Percentiles rank a stretch among this genome's conserved stretches.
Conservation (phyloP, 1,284 basidiomycete species). For the Golubevia sp. region DNA sequence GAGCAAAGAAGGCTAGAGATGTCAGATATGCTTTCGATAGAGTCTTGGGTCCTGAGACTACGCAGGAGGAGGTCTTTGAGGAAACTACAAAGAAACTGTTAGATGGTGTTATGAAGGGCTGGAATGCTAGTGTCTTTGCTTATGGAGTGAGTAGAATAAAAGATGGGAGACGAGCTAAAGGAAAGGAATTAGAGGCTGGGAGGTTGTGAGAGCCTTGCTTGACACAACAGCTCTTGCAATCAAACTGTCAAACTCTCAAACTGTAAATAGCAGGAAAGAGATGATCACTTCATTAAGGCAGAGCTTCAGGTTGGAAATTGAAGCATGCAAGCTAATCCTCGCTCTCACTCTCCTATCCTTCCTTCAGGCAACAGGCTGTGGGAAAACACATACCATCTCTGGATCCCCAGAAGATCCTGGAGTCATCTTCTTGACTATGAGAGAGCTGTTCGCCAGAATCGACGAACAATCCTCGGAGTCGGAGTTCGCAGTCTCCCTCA, state of each 20-base stretch:
- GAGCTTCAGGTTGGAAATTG: no score
- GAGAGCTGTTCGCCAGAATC: slow-evolving; percentile 54
- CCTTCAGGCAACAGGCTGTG: slow-evolving; percentile 51
- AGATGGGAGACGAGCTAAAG: no score
- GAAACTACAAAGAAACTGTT: slow-evolving; percentile 53
- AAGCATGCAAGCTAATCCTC: no score
- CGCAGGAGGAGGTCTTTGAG: slow-evolving; percentile 47
- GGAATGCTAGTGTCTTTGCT: slow-evolving; percentile 59
- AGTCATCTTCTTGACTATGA: slow-evolving; percentile 60
- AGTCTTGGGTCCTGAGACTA: slow-evolving; percentile 44
- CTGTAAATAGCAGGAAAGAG: no score
- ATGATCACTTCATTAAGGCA: no score
- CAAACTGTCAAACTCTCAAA: no score
- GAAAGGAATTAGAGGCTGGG: no score
- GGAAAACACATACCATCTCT: slow-evolving; percentile 61
- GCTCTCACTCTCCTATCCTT: background rate
- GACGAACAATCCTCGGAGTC: slow-evolving; percentile 38
- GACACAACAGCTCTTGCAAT: no score
- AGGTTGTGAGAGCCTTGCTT: no score
- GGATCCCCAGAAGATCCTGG: slow-evolving; percentile 53
- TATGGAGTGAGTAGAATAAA: slow-evolving; percentile 51
- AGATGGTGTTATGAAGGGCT: slow-evolving; percentile 52
- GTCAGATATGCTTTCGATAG: slow-evolving; percentile 59
- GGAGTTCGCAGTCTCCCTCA: slow-evolving; percentile 52
- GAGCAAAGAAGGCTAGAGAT: slow-evolving; percentile 24